A percentile compares a stretch with the other conserved stretches of the same genome.
Conservation (phyloP, 306 rosid species). For the Luffa aegyptiaca region DNA sequence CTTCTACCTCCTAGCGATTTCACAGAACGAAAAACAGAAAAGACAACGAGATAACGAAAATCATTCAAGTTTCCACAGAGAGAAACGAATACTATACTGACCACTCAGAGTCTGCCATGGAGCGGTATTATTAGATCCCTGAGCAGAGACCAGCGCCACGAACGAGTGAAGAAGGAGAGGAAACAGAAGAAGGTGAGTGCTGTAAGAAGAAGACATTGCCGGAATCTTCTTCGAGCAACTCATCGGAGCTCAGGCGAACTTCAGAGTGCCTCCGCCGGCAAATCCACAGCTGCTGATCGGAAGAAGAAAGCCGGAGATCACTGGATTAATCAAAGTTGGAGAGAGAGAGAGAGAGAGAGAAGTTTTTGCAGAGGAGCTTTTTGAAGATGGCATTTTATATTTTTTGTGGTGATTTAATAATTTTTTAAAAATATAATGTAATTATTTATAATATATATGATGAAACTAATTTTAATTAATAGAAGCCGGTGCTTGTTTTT, state of each 20-base stretch:
- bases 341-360: not conserved
- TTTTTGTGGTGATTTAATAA: not conserved
- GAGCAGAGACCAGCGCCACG: slow-evolving; percentile 49
- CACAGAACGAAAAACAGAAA: not conserved
- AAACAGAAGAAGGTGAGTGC: slow-evolving; percentile 29
- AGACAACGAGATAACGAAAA: not conserved
- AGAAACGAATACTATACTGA: slow-evolving; percentile 6
- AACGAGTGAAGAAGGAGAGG: slow-evolving; percentile 33
- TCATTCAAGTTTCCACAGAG: not conserved
- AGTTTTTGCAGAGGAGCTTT: slow-evolving; percentile 17
- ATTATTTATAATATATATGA: not conserved
- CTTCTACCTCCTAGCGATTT: not conserved
- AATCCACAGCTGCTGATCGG: not conserved
- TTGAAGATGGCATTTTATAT: slow-evolving; percentile 20
- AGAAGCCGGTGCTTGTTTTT: slow-evolving; percentile 3
- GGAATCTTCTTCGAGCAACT: slow-evolving; percentile 19
- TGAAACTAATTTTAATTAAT: not conserved
- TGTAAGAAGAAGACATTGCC: slow-evolving; percentile 53
- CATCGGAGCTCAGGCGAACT: not conserved
- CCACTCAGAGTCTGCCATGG: slow-evolving; percentile 64
- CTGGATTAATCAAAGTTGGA: not conserved
- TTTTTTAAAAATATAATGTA: not conserved
- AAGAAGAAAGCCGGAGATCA: not conserved
- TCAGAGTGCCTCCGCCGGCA: slow-evolving; percentile 4
- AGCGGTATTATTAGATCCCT: slow-evolving; percentile 37